Conservation (phyloP, 352 stramenopile genomes). For the Phytophthora fragariae region DNA sequence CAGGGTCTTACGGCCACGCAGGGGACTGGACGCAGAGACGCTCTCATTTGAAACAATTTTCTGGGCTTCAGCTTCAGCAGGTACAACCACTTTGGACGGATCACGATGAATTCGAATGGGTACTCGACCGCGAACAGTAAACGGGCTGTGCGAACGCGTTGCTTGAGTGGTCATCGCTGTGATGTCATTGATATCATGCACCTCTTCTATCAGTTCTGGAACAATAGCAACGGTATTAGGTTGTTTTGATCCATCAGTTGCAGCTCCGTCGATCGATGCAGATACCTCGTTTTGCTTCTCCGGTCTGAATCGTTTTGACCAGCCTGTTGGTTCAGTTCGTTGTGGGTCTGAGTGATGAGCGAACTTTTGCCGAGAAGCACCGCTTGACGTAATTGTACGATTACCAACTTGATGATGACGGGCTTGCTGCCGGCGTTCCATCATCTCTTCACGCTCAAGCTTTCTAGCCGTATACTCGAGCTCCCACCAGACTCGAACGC, state of each 20-base stretch:
- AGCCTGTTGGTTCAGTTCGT: slow-evolving; percentile 8
- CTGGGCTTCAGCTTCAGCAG: slow-evolving; percentile 6
- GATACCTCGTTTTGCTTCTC: background rate
- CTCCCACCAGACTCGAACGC: slow-evolving; percentile 71
- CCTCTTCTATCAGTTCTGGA: background rate
- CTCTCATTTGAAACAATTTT: background rate
- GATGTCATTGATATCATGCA: background rate
- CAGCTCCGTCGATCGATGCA: background rate
- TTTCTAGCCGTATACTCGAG: slow-evolving; percentile 59
- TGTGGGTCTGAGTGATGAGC: background rate
- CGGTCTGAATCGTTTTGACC: background rate
- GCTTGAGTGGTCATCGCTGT: background rate
- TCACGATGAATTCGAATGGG: slow-evolving; percentile 41
- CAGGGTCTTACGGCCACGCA: background rate
- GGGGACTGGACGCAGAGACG: background rate
- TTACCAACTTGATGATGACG: background rate
- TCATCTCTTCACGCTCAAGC: slow-evolving; percentile 39
- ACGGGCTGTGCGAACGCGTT: slow-evolving; percentile 4
- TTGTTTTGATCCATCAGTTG: background rate
- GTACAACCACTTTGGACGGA: background rate
- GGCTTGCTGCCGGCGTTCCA: slow-evolving; percentile 15
- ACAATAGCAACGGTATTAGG: background rate
- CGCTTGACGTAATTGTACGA: background rate
- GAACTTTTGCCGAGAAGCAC: background rate
- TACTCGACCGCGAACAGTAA: slow-evolving; percentile 43